Evolutionary conservation across 805 yeast species (phyloP).

Genomic region (Cyberlindnera maritima): DNA sequence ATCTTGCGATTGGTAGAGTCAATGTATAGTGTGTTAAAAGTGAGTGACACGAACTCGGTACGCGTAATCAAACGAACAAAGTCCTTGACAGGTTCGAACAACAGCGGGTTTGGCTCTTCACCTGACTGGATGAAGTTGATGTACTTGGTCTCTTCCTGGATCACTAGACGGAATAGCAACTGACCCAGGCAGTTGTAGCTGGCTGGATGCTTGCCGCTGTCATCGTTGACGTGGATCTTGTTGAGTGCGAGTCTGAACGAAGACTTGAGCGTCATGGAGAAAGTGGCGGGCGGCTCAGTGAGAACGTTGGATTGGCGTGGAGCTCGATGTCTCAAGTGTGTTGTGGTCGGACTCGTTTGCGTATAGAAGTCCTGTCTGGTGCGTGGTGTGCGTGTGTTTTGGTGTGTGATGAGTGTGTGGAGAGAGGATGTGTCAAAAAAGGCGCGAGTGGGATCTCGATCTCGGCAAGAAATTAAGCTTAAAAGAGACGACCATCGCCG

Average conservation of each 20-base stretch:
- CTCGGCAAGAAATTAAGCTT: not conserved
- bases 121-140: constrained; percentile 17
- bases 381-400: not conserved
- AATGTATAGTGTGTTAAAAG: constrained; percentile 21
- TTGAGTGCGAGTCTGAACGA: constrained; percentile 19
- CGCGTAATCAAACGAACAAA: constrained; percentile 23
- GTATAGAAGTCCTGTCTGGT: not conserved
- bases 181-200: constrained; percentile 2
- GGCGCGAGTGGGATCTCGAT: not conserved
- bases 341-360: not conserved
- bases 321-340: not conserved
- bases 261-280: constrained; percentile 18
- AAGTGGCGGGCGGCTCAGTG: constrained; percentile 1
- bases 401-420: not conserved
- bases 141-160: constrained; percentile 23
- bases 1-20: constrained; percentile 20
- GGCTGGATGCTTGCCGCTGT: not conserved
- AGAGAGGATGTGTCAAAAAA: not conserved
- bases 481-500: not conserved
- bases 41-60: constrained; percentile 26
- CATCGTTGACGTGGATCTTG: constrained; percentile 17
- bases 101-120: not conserved
- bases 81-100: constrained; percentile 15
- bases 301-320: not conserved
- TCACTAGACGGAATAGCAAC: constrained; percentile 15